Evolutionary conservation across 192 early-diverging fungal genomes (phyloP).

Genomic region (Cetraspora pellucida): DNA sequence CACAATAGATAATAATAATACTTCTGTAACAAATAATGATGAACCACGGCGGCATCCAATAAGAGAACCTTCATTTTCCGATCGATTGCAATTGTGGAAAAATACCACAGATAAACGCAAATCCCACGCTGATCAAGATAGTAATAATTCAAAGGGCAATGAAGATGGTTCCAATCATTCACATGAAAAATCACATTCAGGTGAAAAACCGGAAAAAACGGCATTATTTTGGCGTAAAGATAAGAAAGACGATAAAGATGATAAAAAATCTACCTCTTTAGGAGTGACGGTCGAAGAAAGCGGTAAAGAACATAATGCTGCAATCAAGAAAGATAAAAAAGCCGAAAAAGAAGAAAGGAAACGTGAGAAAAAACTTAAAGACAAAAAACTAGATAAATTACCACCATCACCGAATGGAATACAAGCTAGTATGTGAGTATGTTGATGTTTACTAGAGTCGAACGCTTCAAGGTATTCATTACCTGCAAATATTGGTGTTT

Average conservation of each 20-base stretch:
- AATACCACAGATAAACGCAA: constrained; percentile 27
- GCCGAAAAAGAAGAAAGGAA: constrained; percentile 23
- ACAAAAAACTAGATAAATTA: not conserved
- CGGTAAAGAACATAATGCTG: not conserved
- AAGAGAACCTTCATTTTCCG: constrained; percentile 27
- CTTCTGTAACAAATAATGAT: not conserved
- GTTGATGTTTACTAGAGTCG: no score
- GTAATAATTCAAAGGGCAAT: constrained; percentile 14
- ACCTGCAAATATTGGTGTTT: no score
- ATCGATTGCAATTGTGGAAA: not conserved
- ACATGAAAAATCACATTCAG: constrained; percentile 2
- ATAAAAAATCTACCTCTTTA: constrained; percentile 6
- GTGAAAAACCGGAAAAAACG: not conserved
- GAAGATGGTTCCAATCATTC: constrained; percentile 21
- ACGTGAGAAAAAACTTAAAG: not conserved
- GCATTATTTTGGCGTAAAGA: constrained; percentile 23
- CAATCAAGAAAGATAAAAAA: constrained; percentile 32
- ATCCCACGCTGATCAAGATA: constrained; percentile 28
- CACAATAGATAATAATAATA: not conserved
- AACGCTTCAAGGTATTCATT: no score
- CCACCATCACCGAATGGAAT: no score
- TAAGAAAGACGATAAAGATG: constrained; percentile 17
- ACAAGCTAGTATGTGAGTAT: no score
- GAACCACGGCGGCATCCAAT: not conserved
- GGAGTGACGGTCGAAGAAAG: not conserved